Evolutionary conservation across 768 basidiomycete species (phyloP).

Genomic region (Russula virescens): DNA sequence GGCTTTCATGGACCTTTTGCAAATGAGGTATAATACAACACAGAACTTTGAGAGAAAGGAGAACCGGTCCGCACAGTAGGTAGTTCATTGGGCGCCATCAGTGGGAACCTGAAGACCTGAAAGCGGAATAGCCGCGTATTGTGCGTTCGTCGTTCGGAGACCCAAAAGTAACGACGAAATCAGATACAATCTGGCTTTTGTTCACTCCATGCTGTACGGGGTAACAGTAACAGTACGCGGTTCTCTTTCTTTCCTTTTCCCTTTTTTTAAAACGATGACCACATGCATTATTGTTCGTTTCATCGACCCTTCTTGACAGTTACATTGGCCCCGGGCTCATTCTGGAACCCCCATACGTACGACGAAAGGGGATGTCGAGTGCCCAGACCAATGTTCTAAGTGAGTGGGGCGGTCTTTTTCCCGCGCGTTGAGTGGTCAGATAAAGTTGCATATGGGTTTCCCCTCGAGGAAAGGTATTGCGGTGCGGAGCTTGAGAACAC

Average conservation of each 20-base stretch:
- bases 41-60: too few species aligned
- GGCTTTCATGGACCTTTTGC: too few species aligned
- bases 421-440: too few species aligned
- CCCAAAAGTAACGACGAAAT: not conserved
- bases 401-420: not conserved
- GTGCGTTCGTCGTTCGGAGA: slow-evolving; percentile 10
- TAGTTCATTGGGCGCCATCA: slow-evolving; percentile 1
- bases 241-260: too few species aligned
- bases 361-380: too few species aligned
- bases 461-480: not conserved
- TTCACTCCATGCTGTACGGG: too few species aligned
- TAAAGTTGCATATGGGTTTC: not conserved
- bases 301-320: not conserved
- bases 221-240: too few species aligned
- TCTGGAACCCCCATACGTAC: too few species aligned
- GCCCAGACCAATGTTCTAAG: slow-evolving; percentile 3
- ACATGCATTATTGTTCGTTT: not conserved
- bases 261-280: not conserved
- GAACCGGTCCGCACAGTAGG: too few species aligned
- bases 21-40: too few species aligned
- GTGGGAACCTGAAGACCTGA: not conserved
- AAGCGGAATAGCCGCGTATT: slow-evolving; percentile 13
- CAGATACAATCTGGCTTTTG: too few species aligned
- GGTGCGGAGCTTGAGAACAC: not conserved
- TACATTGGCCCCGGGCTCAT: not conserved